Base-by-base conservation (phyloP, 306 rosid genomes). In the Lathyrus sativus region DNA sequence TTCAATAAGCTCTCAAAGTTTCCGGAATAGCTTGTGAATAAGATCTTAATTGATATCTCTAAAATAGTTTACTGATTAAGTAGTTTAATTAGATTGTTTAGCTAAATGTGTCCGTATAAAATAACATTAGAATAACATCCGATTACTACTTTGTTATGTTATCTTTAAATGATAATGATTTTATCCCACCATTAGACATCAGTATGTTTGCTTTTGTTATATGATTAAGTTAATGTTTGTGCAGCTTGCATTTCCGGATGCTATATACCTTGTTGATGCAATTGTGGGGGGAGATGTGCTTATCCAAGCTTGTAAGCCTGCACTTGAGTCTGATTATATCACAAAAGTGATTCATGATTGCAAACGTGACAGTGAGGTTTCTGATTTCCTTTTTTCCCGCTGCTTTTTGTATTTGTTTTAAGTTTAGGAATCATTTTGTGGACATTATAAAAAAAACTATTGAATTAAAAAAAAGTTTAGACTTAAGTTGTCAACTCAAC, bases 301-400 rank as follows among this genome's bases (percentile, higher is more conserved):
- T 76, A 67, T 95, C 35, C 76, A 69, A 78, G 97, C 97, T 76
- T 95, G 99, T 86, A 88, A 95, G 92, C 96, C 89, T 68, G 99
- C 99, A 43, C 97, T 95, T 4, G 99, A 95, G 86, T 95, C 99
- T 76, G 76, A 67, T 78, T 78, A 73, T 81, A 80, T 95, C 87
- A 88, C 89, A 53, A 95, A 95, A 88, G 99, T 90, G 77, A 89
- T 95, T 85, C 99, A 95, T 65, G 99, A 95, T 80, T 95, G 99
- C 91, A 95, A 87, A 87, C 88, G 99, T 67, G 99, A 95, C 31
- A 90, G 99, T 49, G 99, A 95, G 97, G 99, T 95, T 78, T 78
- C 77, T 72, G 72, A 64, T 74, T 57, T 19, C 68, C 65, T 54
- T 59, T 11, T 57, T 54, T 45, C 17, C 64, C 3, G 15, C 45